phyloP scores from a whole-genome alignment of 75 land plant genomes.

The Cryptomeria japonica region DNA sequence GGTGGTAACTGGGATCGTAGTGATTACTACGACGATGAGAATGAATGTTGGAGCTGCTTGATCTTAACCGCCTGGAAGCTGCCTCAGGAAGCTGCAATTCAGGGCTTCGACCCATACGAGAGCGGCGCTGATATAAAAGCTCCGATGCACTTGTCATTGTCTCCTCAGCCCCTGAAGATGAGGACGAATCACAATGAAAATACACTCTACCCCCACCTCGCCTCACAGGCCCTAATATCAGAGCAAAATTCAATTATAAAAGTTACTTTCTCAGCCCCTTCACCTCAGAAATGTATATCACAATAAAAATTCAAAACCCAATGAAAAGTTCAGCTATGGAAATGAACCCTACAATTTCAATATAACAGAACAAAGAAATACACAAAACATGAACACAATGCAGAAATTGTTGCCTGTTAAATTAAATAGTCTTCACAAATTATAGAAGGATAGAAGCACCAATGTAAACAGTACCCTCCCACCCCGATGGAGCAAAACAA shows the following conservation, averaged over 20 bases:
- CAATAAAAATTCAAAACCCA: neutral
- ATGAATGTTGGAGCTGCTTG: neutral
- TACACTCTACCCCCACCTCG: slow-evolving; percentile 5
- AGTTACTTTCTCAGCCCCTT: neutral
- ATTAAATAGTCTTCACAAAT: neutral
- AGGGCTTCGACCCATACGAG: slow-evolving; percentile 1
- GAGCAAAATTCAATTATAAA: neutral
- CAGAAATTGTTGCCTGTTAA: neutral
- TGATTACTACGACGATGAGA: neutral
- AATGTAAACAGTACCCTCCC: neutral
- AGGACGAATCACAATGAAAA: slow-evolving; percentile 4
- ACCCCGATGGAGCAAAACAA: neutral
- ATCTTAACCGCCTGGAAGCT: neutral
- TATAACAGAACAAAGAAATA: neutral
- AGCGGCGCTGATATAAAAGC: slow-evolving; percentile 3
- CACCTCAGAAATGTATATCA: neutral
- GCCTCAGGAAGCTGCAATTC: neutral
- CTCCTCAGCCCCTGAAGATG: slow-evolving; percentile 12
- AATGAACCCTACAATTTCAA: neutral
- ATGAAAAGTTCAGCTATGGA: neutral
- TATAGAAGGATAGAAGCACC: neutral
- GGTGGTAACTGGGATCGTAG: slow-evolving; percentile 13
- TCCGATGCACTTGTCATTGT: slow-evolving; percentile 10
- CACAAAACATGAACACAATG: neutral
- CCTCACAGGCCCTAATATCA: slow-evolving; percentile 12